A percentile compares a stretch with the other conserved stretches of the same genome.
phyloP scores from a whole-genome alignment of 2,329 filamentous ascomycete genomes.

The Conoideocrella luteorostrata region DNA sequence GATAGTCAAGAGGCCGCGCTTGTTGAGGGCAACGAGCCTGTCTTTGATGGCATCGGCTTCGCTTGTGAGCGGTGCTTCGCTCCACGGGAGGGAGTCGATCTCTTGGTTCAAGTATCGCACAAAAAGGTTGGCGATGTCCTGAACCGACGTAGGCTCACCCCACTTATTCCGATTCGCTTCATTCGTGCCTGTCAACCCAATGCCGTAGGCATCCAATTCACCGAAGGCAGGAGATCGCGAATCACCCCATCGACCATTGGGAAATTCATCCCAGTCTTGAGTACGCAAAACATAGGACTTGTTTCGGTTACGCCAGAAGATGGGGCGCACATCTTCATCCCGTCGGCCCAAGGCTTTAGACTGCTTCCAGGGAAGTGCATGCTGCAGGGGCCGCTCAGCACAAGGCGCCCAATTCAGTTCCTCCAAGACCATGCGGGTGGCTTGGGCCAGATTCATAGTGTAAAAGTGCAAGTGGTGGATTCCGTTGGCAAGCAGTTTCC shows the following conservation, averaged over 20 bases:
- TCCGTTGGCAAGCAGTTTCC: slow-evolving; percentile 73
- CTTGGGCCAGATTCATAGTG: slow-evolving; percentile 97
- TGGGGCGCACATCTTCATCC: slow-evolving; percentile 91
- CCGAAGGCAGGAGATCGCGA: slow-evolving; percentile 93
- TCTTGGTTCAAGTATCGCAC: slow-evolving; percentile 77
- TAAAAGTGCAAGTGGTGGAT: slow-evolving; percentile 94
- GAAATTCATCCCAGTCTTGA: slow-evolving; percentile 98
- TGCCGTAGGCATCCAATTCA: slow-evolving; percentile 88
- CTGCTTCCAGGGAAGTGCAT: slow-evolving; percentile 92
- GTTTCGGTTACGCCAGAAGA: slow-evolving; percentile 97
- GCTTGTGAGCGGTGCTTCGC: slow-evolving; percentile 75
- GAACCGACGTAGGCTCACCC: slow-evolving; percentile 75
- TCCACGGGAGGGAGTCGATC: slow-evolving; percentile 84
- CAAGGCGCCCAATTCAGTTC: slow-evolving; percentile 79
- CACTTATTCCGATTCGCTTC: slow-evolving; percentile 93
- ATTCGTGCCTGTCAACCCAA: slow-evolving; percentile 89
- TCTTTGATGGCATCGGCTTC: slow-evolving; percentile 75
- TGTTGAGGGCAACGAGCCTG: slow-evolving; percentile 75
- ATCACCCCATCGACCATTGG: slow-evolving; percentile 97
- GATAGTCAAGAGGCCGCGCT: slow-evolving; percentile 82
- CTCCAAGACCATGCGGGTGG: slow-evolving; percentile 88
- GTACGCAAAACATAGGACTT: slow-evolving; percentile 93
- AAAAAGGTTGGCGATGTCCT: slow-evolving; percentile 78
- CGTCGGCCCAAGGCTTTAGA: slow-evolving; percentile 83
- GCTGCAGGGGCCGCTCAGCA: slow-evolving; percentile 70